These are phyloP conservation scores for Ascochyta koolunga DNA, from an alignment of 2,329 filamentous ascomycete genomes.

Conservation along the genomic window DNA sequence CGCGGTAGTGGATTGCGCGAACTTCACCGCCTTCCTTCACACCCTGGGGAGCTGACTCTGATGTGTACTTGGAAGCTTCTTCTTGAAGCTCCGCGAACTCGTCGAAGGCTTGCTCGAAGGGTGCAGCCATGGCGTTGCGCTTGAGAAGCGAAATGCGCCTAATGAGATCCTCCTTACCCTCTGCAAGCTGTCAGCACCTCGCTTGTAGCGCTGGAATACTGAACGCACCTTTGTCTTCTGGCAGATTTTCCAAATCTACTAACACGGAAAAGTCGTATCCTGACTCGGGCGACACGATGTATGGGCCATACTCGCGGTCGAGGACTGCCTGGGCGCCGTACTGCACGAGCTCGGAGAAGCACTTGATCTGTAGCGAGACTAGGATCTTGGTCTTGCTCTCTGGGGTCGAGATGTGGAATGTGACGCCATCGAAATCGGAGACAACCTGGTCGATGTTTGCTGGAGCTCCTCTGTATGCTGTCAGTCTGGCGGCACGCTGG, in stretches of 20 bases:
- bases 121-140: conserved; percentile 98
- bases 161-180: conserved; percentile 85
- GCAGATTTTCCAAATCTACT: conserved; percentile 86
- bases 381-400: conserved; percentile 93
- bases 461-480: conserved; percentile 71
- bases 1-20: conserved; percentile 96
- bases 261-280: conserved; percentile 96
- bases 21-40: conserved; percentile 87
- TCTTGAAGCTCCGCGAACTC: conserved; percentile 87
- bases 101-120: conserved; percentile 95
- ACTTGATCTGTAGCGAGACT: conserved; percentile 93
- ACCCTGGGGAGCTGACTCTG: conserved; percentile 91
- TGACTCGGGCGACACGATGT: conserved; percentile 83
- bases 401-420: conserved; percentile 97
- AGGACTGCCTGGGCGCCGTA: conserved; percentile 93
- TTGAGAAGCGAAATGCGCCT: conserved; percentile 89
- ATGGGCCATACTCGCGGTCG: conserved; percentile 90
- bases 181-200: conserved; percentile 53
- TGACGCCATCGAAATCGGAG: conserved; percentile 98
- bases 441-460: conserved; percentile 96
- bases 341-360: conserved; percentile 87
- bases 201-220: neutral
- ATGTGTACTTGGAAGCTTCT: conserved; percentile 89
- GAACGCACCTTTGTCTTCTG: conserved; percentile 71
- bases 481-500: conserved; percentile 45